Conservation (phyloP, 257 asterid species). For the Solanum etuberosum region DNA sequence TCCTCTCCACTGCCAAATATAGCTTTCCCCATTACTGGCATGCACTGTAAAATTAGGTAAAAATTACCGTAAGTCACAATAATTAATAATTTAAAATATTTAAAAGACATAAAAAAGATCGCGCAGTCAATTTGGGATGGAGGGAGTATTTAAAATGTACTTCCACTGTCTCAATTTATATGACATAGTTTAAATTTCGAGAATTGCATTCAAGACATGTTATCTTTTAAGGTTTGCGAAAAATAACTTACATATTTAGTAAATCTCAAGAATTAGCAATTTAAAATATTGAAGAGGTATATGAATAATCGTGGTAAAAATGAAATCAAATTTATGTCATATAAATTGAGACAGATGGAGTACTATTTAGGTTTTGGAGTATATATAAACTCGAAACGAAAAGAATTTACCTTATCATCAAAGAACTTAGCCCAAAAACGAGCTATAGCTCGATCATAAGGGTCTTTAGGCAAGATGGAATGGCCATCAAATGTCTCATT, state of each 20-base stretch:
- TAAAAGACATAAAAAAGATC: not conserved
- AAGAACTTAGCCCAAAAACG: not conserved
- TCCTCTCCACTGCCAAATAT: not conserved
- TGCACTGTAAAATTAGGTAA: not conserved
- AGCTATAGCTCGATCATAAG: not conserved
- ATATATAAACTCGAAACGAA: too few species aligned
- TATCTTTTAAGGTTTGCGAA: too few species aligned
- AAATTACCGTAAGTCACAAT: not conserved
- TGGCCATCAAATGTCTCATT: not conserved
- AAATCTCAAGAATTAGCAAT: too few species aligned
- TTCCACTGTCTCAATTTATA: too few species aligned
- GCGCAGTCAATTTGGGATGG: not conserved
- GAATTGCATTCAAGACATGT: too few species aligned
- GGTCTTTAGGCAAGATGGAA: not conserved
- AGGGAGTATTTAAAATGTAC: not conserved
- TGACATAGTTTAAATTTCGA: too few species aligned
- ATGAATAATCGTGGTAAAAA: too few species aligned
- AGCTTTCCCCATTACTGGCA: not conserved
- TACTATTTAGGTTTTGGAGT: not conserved
- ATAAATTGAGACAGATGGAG: too few species aligned
- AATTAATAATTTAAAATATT: not conserved
- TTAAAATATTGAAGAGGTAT: too few species aligned
- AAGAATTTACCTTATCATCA: not conserved
- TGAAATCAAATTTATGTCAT: too few species aligned
- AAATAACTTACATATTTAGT: too few species aligned